Evolutionary conservation across 2,329 filamentous ascomycete species (phyloP).

Genomic region (Beauveria medogensis): DNA sequence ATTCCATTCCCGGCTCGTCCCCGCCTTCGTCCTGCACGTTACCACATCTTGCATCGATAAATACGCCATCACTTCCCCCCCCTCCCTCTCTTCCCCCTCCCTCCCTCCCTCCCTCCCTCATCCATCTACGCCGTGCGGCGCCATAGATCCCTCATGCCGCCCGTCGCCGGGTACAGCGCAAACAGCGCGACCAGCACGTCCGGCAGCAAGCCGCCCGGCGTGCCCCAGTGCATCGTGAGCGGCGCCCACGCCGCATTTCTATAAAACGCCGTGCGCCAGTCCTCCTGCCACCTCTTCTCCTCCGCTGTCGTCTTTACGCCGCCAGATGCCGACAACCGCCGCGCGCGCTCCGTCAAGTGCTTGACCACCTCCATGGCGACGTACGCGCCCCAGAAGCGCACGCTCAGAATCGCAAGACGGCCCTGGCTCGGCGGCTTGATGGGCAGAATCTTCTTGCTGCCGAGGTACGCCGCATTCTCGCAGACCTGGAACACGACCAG

Average conservation of each 20-base stretch:
- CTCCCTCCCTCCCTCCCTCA: not conserved
- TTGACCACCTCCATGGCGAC: conserved; percentile 67
- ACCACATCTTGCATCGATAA: not conserved
- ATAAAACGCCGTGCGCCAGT: conserved; percentile 59
- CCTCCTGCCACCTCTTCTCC: conserved; percentile 34
- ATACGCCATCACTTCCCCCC: not conserved
- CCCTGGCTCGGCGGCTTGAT: conserved; percentile 48
- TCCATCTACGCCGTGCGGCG: conserved; percentile 23
- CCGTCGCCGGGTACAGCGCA: conserved; percentile 35
- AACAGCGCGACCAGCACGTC: conserved; percentile 34
- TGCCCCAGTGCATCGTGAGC: conserved; percentile 75
- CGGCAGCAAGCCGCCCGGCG: conserved; percentile 49
- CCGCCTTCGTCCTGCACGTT: not conserved
- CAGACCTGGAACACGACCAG: conserved; percentile 67
- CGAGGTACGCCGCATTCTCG: conserved; percentile 77
- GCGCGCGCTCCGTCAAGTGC: conserved; percentile 42
- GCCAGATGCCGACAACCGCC: conserved; percentile 21
- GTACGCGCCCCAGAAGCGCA: conserved; percentile 72
- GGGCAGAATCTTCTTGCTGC: conserved; percentile 61
- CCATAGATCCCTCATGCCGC: conserved; percentile 40
- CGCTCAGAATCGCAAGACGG: conserved; percentile 62
- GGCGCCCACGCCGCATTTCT: conserved; percentile 72
- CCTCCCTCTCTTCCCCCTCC: not conserved
- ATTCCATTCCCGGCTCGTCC: not conserved
- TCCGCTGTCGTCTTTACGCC: conserved; percentile 20